Percentiles rank a stretch among this genome's conserved stretches.
Conservation (phyloP, 2,329 filamentous ascomycete genomes). For the Rutstroemia sp. region DNA sequence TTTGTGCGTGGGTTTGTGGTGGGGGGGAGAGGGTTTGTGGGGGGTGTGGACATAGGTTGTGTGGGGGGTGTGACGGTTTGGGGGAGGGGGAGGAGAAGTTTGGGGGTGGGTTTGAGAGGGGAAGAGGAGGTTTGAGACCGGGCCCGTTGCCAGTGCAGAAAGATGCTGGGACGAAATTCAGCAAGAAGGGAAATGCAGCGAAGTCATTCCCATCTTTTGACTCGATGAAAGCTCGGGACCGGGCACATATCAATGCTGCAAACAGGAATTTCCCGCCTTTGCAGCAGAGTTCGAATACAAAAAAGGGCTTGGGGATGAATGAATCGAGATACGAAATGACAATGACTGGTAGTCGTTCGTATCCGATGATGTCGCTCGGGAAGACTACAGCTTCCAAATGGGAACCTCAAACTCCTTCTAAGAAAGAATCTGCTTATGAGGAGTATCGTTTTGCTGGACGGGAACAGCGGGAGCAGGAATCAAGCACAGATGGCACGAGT, state of each 20-base stretch:
- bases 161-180: not conserved
- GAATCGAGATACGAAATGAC: not conserved
- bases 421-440: no score
- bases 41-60: slow-evolving; percentile 45
- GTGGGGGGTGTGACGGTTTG: slow-evolving; percentile 16
- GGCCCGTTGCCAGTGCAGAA: not conserved
- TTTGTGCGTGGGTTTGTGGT: slow-evolving; percentile 38
- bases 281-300: not conserved
- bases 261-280: not conserved
- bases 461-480: no score
- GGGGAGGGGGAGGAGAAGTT: no score
- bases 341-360: not conserved
- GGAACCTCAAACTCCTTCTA: no score
- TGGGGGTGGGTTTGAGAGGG: no score
- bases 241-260: no score
- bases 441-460: no score
- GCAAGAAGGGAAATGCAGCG: not conserved
- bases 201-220: not conserved
- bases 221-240: no score
- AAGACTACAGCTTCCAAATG: not conserved
- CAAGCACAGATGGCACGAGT: no score
- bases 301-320: not conserved
- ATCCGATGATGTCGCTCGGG: not conserved
- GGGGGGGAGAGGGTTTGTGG: slow-evolving; percentile 35
- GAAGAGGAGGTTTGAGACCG: no score